Evolutionary conservation across 352 stramenopile genomes (phyloP).

Genomic region (Globisporangium cylindrosporum): DNA sequence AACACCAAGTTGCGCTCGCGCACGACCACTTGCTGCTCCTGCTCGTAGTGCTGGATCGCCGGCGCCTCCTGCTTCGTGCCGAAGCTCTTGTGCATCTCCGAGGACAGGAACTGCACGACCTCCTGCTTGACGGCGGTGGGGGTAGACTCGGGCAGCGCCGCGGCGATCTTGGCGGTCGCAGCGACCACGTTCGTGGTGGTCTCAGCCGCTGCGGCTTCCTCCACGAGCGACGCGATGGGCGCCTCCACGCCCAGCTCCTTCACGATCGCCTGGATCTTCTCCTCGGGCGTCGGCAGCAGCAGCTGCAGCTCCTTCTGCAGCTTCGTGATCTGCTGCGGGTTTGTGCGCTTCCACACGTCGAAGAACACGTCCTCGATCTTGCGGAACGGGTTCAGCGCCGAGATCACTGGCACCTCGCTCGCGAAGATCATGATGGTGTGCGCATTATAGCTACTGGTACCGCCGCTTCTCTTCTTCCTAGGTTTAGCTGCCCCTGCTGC

Average conservation of each 20-base stretch:
- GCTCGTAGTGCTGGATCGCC: conserved; percentile 70
- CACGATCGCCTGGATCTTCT: conserved; percentile 60
- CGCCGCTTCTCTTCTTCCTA: conserved; percentile 1
- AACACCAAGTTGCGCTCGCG: conserved; percentile 75
- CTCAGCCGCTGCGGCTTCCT: conserved; percentile 46
- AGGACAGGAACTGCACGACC: conserved; percentile 72
- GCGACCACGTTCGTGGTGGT: conserved; percentile 41
- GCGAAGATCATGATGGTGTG: conserved; percentile 76
- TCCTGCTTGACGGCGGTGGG: conserved; percentile 52
- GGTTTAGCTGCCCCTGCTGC: conserved; percentile 10
- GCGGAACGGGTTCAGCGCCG: conserved; percentile 77
- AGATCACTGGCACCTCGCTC: conserved; percentile 83
- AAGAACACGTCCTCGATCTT: conserved; percentile 85
- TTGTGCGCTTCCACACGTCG: conserved; percentile 75
- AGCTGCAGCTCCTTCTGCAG: conserved; percentile 51
- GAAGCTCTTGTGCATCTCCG: conserved; percentile 80
- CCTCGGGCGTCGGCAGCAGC: conserved; percentile 38
- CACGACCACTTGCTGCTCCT: conserved; percentile 51
- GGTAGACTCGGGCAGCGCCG: conserved; percentile 43
- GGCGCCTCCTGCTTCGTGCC: conserved; percentile 57
- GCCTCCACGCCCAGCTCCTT: conserved; percentile 44
- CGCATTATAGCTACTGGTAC: neutral
- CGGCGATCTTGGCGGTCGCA: conserved; percentile 41
- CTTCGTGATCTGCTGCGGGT: conserved; percentile 49
- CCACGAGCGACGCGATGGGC: conserved; percentile 56